Base-by-base conservation (phyloP, 2,329 filamentous ascomycete genomes). In the Raffaelea deltoideospora region DNA sequence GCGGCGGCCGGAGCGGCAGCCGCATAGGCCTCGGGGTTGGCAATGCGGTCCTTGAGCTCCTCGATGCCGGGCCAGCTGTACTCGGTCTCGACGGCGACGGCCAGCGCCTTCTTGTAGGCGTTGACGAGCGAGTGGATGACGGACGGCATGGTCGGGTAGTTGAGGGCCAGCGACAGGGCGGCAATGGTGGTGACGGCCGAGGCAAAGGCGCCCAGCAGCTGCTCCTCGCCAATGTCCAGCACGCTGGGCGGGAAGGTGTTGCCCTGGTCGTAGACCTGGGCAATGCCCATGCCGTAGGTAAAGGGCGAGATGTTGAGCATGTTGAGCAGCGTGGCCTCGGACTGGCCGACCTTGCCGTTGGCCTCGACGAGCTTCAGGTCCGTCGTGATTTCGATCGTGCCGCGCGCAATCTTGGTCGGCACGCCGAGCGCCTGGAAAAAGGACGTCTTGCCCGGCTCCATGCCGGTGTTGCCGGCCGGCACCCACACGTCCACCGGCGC, bases 351-450 rank as follows among this genome's bases (percentile, higher is more conserved):
- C 76, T 94, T 96, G 73, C 40, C 71, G 53, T 79, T 78, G 49
- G 84, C 76, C 73, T 94, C 86, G 58, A 96, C 81, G 64, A 98
- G 83, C 83, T 95, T 96, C 55, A 98, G 74, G 61, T 98, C 90
- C 55, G 79, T 72, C 48, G 87, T 95, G 61, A 98, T 98, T 84
- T 98, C 90, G 69, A 98, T 98, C 69, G 90, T 98, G 92, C 90
- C 92, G 93, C 90, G 90, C 62, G 90, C 90, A 70, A 98, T 98
- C 86, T 98, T 98, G 77, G 90, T 98, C 61, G 90, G 90, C 62
- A 98, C 86, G 85, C 88, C 88, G 67, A 98, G 90, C 57, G 90
- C 90, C 80, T 98, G 90, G 87, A 98, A 98, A 86, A 98, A 98
- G 61, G 90, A 96, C 59, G 90, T 98, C 83, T 98, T 98, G 67